Conservation (phyloP, 257 asterid species). For the Solanum medicagineum region DNA sequence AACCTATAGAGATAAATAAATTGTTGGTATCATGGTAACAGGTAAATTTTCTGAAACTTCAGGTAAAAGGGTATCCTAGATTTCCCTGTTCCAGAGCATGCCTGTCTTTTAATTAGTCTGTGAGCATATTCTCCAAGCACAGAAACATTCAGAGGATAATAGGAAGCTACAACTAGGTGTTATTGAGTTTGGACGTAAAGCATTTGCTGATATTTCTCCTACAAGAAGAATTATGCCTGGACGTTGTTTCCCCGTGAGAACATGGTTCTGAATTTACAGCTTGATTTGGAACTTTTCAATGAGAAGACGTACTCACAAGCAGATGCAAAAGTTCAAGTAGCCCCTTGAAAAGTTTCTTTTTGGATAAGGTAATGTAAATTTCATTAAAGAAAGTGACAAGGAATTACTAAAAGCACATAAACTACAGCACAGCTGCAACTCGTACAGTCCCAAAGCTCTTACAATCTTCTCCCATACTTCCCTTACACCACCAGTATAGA, state of each 20-base stretch:
- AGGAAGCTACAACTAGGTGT: background rate
- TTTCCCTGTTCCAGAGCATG: background rate
- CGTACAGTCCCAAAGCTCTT: background rate
- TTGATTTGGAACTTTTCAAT: background rate
- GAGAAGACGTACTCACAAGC: background rate
- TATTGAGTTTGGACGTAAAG: background rate
- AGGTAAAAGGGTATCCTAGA: background rate
- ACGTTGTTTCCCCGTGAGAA: background rate
- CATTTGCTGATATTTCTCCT: background rate
- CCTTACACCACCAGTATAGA: background rate
- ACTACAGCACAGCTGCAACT: background rate
- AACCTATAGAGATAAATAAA: background rate
- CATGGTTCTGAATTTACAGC: background rate
- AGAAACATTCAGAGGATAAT: background rate
- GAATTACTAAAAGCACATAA: background rate
- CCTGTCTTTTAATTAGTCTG: background rate
- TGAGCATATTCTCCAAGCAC: background rate
- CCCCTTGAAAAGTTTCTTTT: background rate
- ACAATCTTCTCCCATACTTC: background rate
- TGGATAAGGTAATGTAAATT: background rate
- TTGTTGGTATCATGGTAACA: background rate
- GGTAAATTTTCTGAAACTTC: background rate
- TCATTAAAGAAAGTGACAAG: background rate
- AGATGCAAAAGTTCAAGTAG: background rate
- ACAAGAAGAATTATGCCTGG: background rate